Evolutionary conservation across 1,284 basidiomycete species (phyloP).

Genomic region (Xerocomus amazonicus): DNA sequence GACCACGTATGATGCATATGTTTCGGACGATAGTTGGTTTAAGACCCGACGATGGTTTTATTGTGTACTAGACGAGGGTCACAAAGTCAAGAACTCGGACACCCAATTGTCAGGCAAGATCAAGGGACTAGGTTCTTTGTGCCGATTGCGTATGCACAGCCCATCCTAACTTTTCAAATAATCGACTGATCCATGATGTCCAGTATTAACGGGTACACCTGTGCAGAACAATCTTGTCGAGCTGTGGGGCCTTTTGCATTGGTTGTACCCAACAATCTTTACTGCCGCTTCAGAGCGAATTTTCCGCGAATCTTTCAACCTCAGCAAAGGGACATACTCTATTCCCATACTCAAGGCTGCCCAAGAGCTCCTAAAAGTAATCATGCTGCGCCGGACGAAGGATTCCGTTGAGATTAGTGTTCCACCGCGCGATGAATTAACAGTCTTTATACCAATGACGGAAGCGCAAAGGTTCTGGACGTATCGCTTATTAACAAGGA

Average conservation of each 20-base stretch:
- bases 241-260: conserved; percentile 53
- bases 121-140: conserved; percentile 46
- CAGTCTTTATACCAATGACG: conserved; percentile 53
- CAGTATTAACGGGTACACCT: conserved; percentile 61
- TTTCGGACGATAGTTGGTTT: conserved; percentile 51
- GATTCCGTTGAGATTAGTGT: conserved; percentile 47
- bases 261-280: conserved; percentile 54
- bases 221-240: conserved; percentile 64
- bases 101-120: conserved; percentile 44
- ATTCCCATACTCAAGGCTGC: conserved; percentile 46
- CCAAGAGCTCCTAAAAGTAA: conserved; percentile 43
- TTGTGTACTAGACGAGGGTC: conserved; percentile 59
- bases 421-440: conserved; percentile 55
- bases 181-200: conserved; percentile 6
- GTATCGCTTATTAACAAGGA: conserved; percentile 48
- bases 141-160: conserved; percentile 43
- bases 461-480: conserved; percentile 64
- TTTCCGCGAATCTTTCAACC: conserved; percentile 53
- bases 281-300: conserved; percentile 42
- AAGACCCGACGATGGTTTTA: conserved; percentile 54
- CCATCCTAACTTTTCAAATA: not conserved
- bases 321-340: conserved; percentile 48
- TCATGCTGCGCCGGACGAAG: conserved; percentile 64
- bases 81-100: conserved; percentile 56
- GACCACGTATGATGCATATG: conserved; percentile 57